Base-by-base conservation (phyloP, 2,329 filamentous ascomycete genomes). In the Xylariaceae sp. region DNA sequence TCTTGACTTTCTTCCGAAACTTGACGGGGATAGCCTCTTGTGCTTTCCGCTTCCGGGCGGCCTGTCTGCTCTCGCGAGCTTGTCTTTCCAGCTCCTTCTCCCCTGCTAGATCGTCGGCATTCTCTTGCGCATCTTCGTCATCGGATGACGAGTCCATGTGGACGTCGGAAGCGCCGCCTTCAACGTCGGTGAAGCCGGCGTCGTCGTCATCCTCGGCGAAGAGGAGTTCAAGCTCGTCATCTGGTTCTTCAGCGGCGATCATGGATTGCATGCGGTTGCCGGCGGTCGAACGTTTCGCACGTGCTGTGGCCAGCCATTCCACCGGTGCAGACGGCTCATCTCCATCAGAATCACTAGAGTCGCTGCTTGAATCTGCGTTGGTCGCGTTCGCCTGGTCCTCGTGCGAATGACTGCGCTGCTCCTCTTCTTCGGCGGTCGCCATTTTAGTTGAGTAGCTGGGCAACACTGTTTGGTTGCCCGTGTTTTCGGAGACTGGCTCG, bases 91-190 rank as follows among this genome's bases (percentile, higher is more conserved):
- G 59, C 59, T 94, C 87, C 50, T 80, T 83, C 61, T 98, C 92
- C 21, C 92, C 92, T 36, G 86, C 84, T 4, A 92, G 58, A 26
- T 94, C 86, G 45, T 92, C 72, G 18, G 54, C 59, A 38, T 81
- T 68, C 32, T 77, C 67, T 58, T 75, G 78, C 37, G 87, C 81
- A 39, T 93, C 86, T 31, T 92, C 86, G 29, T 88, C 83, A 43
- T 86, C 83, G 0, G 79, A 85, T 0, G 86, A 93, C 11, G 83
- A 89, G 50, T 93, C 87, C 66, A 95, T 81, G 29, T 85, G 80
- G 46, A 85, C 79, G 53, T 95, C 90, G 2, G 82, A 85, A 3
- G 65, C 75, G 34, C 74, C 73, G 9, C 70, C 72, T 29, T 76
- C 80, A 5, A 70, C 75, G 49, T 88, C 82, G 34, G 76, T 78